These are phyloP conservation scores for Penicillium ucsense DNA, from an alignment of 495 filamentous ascomycete genomes.

Conservation along the genomic window DNA sequence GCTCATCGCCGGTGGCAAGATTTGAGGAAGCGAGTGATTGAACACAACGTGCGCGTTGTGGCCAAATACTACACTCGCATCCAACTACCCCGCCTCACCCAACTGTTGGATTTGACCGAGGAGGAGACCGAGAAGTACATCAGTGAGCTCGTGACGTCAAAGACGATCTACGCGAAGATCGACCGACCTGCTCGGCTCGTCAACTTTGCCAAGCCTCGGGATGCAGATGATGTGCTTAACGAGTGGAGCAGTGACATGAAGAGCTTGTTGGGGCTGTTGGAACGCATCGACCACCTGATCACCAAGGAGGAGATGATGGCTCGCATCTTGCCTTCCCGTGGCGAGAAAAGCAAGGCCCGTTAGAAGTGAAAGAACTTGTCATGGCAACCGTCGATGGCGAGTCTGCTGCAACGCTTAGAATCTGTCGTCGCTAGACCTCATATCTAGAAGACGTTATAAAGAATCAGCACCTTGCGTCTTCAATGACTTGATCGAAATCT, in stretches of 20 bases:
- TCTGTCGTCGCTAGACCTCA: conserved; percentile 26
- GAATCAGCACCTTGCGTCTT: too few species aligned
- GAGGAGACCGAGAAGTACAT: conserved; percentile 98
- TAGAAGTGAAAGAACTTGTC: conserved; percentile 9
- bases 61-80: conserved; percentile 99
- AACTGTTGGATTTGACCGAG: conserved; percentile 82
- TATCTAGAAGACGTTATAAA: conserved; percentile 3
- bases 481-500: too few species aligned
- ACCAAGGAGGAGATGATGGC: conserved; percentile 99
- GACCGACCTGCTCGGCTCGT: conserved; percentile 87
- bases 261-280: conserved; percentile 81
- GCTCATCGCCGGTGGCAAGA: conserved; percentile 81
- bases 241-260: conserved; percentile 99
- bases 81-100: conserved; percentile 75
- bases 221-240: conserved; percentile 95
- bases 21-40: conserved; percentile 93
- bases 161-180: conserved; percentile 97
- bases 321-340: conserved; percentile 66
- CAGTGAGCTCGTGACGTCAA: conserved; percentile 84
- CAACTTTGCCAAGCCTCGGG: conserved; percentile 84
- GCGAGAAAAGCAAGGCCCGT: conserved; percentile 42
- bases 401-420: conserved; percentile 24
- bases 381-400: neutral
- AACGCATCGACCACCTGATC: conserved; percentile 95
- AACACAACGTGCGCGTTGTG: conserved; percentile 95